These are phyloP conservation scores for Hypholoma fasciculare DNA, from an alignment of 768 basidiomycete genomes.

Conservation along the genomic window DNA sequence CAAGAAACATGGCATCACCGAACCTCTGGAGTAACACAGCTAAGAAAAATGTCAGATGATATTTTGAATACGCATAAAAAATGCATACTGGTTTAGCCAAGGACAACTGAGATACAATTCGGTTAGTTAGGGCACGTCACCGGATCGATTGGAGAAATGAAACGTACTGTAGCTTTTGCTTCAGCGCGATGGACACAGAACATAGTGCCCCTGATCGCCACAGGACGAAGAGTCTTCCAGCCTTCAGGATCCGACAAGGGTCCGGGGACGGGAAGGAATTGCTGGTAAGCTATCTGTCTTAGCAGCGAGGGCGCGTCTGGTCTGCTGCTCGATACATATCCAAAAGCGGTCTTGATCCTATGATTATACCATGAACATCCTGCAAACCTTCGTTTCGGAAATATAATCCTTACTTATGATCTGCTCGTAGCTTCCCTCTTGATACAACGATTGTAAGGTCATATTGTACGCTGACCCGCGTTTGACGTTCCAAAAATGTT, in stretches of 20 bases:
- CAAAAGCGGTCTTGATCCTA: constrained; percentile 54
- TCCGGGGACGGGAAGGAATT: constrained; percentile 41
- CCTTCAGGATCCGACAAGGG: constrained; percentile 52
- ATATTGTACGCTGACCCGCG: constrained; percentile 49
- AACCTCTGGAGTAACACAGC: constrained; percentile 51
- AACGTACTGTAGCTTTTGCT: constrained; percentile 41
- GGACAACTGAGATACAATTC: constrained; percentile 31
- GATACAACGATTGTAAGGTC: constrained; percentile 47
- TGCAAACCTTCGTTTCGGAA: not conserved
- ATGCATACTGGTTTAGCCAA: constrained; percentile 45
- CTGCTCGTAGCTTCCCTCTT: constrained; percentile 47
- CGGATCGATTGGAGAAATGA: not conserved
- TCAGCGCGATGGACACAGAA: constrained; percentile 39
- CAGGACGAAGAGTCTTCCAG: constrained; percentile 46
- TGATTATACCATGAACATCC: not conserved
- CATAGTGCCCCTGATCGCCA: constrained; percentile 40
- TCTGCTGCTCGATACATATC: constrained; percentile 47
- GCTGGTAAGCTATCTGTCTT: constrained; percentile 51
- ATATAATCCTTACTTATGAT: constrained; percentile 40
- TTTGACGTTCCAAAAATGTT: constrained; percentile 52
- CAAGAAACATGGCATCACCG: constrained; percentile 46
- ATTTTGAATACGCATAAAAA: not conserved
- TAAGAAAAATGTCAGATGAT: constrained; percentile 19
- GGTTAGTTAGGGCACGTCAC: too few species aligned
- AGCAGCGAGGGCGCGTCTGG: constrained; percentile 46